A percentile compares a stretch with the other conserved stretches of the same genome.
Conservation (phyloP, 495 filamentous ascomycete genomes). For the Pyrenula massariospora region DNA sequence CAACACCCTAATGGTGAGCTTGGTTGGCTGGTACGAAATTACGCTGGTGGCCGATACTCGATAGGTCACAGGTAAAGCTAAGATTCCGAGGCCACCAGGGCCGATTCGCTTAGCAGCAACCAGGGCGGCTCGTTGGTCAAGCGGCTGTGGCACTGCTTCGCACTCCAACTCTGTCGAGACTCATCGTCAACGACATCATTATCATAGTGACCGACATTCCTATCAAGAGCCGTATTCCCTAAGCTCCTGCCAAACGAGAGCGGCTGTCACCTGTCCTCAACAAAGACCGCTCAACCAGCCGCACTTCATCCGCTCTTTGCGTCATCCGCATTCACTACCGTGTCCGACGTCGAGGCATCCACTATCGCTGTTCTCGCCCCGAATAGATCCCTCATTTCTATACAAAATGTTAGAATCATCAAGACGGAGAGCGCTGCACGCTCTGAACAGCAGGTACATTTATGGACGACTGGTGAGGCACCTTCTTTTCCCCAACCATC, state of each 20-base stretch:
- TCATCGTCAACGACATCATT: too few relatives aligned
- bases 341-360: neutral
- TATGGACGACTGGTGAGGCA: slow-evolving; percentile 66
- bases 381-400: slow-evolving; percentile 3
- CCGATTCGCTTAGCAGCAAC: neutral
- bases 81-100: too few relatives aligned
- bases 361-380: slow-evolving; percentile 4
- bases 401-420: slow-evolving; percentile 29
- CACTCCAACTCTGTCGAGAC: too few relatives aligned
- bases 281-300: neutral
- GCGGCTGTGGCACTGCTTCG: neutral
- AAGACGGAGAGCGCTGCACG: slow-evolving; percentile 50
- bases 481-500: slow-evolving; percentile 2
- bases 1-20: too few relatives aligned
- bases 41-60: neutral
- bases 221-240: neutral
- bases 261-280: neutral
- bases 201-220: too few relatives aligned
- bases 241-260: neutral
- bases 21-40: too few relatives aligned
- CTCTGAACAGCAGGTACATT: slow-evolving; percentile 67
- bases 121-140: neutral
- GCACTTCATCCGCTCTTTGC: neutral
- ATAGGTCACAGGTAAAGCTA: neutral
- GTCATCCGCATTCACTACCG: neutral